Conservation (phyloP, 164 flowering plant genomes). For the Saururus chinensis region DNA sequence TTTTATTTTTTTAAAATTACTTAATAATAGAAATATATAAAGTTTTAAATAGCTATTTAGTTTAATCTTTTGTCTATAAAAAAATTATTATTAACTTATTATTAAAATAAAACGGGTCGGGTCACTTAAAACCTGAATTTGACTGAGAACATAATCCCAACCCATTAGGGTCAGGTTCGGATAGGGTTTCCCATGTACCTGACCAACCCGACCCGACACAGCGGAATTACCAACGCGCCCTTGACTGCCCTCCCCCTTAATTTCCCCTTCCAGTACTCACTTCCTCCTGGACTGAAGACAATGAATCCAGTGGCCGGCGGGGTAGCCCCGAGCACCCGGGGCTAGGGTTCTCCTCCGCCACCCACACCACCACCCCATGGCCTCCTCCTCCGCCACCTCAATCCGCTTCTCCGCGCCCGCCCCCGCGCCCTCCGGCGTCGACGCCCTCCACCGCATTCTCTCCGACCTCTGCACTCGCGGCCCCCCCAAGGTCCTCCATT, state of each 20-base stretch:
- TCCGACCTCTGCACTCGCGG: conserved; percentile 69
- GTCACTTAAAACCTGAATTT: no score
- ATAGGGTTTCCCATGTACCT: no score
- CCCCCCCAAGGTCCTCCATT: conserved; percentile 53
- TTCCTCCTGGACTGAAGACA: background rate
- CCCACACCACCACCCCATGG: background rate
- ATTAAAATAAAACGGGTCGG: no score
- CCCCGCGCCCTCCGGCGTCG: conserved; percentile 24
- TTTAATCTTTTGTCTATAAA: no score
- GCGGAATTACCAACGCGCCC: background rate
- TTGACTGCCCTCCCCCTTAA: no score
- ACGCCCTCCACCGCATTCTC: conserved; percentile 67
- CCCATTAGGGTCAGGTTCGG: no score
- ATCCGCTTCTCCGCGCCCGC: conserved; percentile 3
- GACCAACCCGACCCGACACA: no score
- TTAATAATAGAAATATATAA: no score
- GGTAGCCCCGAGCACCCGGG: background rate
- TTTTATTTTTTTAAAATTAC: no score
- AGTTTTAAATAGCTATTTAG: no score
- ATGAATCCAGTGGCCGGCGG: background rate
- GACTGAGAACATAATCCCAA: no score
- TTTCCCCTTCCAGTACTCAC: background rate
- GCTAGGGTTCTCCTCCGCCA: background rate
- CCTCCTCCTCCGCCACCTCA: conserved; percentile 4
- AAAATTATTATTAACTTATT: no score